Evolutionary conservation across 108 stramenopile species (phyloP), one percentile per base, ranked within the genome.

Genomic region (Chaetoceros tenuissimus): DNA sequence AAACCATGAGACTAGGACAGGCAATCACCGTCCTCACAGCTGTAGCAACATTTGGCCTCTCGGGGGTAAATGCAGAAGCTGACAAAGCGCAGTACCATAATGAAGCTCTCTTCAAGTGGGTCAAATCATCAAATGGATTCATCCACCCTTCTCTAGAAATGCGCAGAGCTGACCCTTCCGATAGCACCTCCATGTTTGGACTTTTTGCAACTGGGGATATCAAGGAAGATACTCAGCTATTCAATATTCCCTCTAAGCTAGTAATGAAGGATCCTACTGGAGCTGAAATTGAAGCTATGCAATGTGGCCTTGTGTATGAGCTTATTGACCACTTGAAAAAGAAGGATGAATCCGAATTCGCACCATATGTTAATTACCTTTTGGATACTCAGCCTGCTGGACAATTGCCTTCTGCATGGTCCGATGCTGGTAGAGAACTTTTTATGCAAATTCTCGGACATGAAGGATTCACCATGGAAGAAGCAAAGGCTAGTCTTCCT

Each of bases 301-400:
- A 23, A 2, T 51, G 34, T 46, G 59, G 22, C 10, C 46, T 67
- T 24, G 30, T 57, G 3, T 21, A 47, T 2, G 45, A n/a, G 19
- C 28, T 67, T 2, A 8, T 53, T 3, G 17, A 53, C 3, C 52
- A 67, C 28, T 53, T 46, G 49, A 28, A 60, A 24, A 49, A 43
- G 10, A 69, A 73, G 5, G 60, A 68, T 28, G 51, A 66, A 53
- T 75, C 70, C 29, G 40, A 59, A 21, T 76, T 62, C 44, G 81
- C 72, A 22, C 81, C 81, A 2, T 82, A 77, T 31, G 59, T 78
- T 52, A 68, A 66, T 22, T 82, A 82, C 31, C 65, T 82, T 2
- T 49, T 49, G 48, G 53, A 64, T 24, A 72, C 70, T 49, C 74
- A 76, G 64, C 60, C 66, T 25, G 43, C 51, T 8, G 61, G 65